Conservation (phyloP, 176 grass and related monocot species). For the Themeda triandra region DNA sequence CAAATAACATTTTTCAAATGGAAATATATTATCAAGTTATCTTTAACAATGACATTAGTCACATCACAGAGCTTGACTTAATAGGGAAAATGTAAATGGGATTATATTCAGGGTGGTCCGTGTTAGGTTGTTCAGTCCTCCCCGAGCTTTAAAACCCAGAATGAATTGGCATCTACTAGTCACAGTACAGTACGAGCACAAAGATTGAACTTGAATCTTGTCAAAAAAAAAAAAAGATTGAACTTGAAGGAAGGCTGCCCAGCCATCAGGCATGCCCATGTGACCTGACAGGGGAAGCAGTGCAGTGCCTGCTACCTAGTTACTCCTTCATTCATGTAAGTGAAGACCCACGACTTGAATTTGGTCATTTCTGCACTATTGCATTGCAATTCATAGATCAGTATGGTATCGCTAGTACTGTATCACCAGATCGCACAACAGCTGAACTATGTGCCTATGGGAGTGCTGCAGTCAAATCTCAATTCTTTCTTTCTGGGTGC, state of each 20-base stretch:
- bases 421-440: background rate
- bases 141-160: background rate
- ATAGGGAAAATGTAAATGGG: background rate
- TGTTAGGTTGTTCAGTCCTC: background rate
- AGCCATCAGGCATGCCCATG: background rate
- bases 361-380: background rate
- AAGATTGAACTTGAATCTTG: slow-evolving; percentile 1
- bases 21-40: background rate
- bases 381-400: slow-evolving; percentile 1
- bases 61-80: background rate
- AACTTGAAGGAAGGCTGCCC: background rate
- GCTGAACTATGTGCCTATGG: background rate
- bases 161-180: background rate
- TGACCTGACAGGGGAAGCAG: background rate
- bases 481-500: background rate
- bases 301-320: background rate
- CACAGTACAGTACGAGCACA: background rate
- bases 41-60: background rate
- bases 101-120: too few species aligned
- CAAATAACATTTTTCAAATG: background rate
- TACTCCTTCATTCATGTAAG: background rate
- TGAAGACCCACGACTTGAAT: slow-evolving; percentile 13
- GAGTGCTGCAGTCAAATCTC: background rate
- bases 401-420: background rate
- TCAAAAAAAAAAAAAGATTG: too few species aligned